Evolutionary conservation across 768 basidiomycete genomes (phyloP), one percentile per base, ranked within the genome.

Genomic region (Cyathus striatus): DNA sequence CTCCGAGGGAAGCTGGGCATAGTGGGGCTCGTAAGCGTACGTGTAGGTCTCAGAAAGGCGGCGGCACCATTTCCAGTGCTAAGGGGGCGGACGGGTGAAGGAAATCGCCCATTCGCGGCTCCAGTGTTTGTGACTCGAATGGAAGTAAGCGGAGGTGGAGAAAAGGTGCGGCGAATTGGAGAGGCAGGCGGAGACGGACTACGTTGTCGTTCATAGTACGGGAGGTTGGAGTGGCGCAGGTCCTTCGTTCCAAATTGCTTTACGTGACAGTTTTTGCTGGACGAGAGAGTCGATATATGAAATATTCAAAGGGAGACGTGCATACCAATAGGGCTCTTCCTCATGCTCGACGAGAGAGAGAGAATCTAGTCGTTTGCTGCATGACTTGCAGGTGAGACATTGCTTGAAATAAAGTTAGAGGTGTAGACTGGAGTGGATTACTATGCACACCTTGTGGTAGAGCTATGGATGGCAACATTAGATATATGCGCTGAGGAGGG

Each of bases 241-340:
- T 86, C 79, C 41, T 75, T 73, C 6, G 84, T 89, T 17, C 87
- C 90, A 51, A 91, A 93, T 49, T 69, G 77, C 70, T 81, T 86
- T 41, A 79, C 57, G 57, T 94, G 89, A 54, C 91, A 94, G 37
- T 71, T 67, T 72, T 91, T 92, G 66, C 91, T 93, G 60, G 43
- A 45, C 6, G 24, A 17, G 21, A 12, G 43, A 20, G 41, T 35
- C 27, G 13, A 23, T 35, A 34, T 43, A 21, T 45, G 32, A 13
- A 26, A 36, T 23, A 41, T 10, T 5, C 9, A 35, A 23, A 22
- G 16, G 21, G 24, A n/a, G 34, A 27, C 23, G 34, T 13, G 48
- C 62, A 25, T 49, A 77, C 77, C 77, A 79, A 54, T 75, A 79
- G 5, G 77, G 77, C 75, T 79, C 47, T 56, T 84, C 75, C 54